phyloP scores from a whole-genome alignment of 306 rosid genomes.

The Quercus parvula region DNA sequence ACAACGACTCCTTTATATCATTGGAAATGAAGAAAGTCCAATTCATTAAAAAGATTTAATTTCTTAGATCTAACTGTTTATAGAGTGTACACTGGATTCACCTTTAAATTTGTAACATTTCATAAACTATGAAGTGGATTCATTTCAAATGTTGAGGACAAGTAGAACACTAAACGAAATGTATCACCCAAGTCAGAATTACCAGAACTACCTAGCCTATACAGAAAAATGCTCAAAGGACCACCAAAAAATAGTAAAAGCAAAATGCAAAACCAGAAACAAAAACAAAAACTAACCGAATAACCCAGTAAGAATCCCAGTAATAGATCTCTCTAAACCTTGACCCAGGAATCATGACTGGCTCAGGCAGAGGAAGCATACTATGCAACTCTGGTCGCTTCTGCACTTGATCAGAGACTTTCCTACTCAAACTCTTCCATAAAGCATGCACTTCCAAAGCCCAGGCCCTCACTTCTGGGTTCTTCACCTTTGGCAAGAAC shows the following conservation, averaged over 20 bases:
- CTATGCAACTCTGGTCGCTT: constrained; percentile 58
- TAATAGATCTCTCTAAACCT: constrained; percentile 85
- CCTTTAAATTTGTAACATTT: no score
- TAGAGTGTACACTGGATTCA: no score
- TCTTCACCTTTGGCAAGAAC: constrained; percentile 64
- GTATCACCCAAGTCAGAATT: not conserved
- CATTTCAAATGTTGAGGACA: no score
- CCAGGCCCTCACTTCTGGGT: constrained; percentile 64
- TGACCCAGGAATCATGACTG: constrained; percentile 67
- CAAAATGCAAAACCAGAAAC: not conserved
- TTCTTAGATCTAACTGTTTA: no score
- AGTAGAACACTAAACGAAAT: no score
- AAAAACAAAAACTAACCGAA: constrained; percentile 42
- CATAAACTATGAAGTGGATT: no score
- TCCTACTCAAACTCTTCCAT: constrained; percentile 75
- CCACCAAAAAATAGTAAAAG: not conserved
- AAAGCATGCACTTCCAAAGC: constrained; percentile 68
- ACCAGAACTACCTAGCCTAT: not conserved
- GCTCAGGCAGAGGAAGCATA: constrained; percentile 59
- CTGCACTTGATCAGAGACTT: constrained; percentile 34
- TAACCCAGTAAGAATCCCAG: constrained; percentile 96
- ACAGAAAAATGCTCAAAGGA: not conserved
- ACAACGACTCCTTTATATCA: no score
- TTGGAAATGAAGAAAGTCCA: no score
- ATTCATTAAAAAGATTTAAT: no score